phyloP scores from a whole-genome alignment of 2,329 filamentous ascomycete genomes.

The Colletotrichum costaricense region DNA sequence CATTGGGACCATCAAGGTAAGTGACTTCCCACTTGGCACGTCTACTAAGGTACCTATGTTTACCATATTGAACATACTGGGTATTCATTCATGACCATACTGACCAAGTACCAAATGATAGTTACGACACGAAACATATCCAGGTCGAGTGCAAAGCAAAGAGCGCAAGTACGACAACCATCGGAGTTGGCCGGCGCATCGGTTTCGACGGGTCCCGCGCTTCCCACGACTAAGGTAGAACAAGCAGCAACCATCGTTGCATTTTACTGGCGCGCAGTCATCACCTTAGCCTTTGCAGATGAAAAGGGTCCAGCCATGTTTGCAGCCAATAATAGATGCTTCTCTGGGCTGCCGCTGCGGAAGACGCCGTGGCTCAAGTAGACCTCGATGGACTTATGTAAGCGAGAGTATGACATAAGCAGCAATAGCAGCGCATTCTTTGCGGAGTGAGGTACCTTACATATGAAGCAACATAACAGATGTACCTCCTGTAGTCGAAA shows the following conservation, averaged over 20 bases:
- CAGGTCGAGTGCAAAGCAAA: not conserved
- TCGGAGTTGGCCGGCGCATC: conserved; percentile 14
- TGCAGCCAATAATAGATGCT: conserved; percentile 14
- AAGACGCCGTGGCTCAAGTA: not conserved
- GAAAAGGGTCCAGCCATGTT: conserved; percentile 11
- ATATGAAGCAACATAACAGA: too few species aligned
- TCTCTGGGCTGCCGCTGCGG: not conserved
- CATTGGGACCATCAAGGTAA: not conserved
- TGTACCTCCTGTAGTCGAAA: not conserved
- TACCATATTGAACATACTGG: not conserved
- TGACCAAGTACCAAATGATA: not conserved
- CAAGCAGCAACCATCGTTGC: not conserved
- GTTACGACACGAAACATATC: not conserved
- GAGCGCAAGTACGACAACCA: too few species aligned
- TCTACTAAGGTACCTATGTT: not conserved
- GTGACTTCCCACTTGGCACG: not conserved
- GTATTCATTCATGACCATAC: not conserved
- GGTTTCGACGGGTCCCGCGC: not conserved
- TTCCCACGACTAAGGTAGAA: not conserved
- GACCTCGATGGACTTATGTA: not conserved
- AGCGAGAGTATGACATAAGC: not conserved
- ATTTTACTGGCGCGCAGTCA: not conserved
- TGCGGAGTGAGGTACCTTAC: not conserved
- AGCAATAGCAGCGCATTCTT: not conserved
- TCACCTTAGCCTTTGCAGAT: not conserved